Base-by-base conservation (phyloP, 176 grass and related monocot genomes). In the Dactylis glomerata region DNA sequence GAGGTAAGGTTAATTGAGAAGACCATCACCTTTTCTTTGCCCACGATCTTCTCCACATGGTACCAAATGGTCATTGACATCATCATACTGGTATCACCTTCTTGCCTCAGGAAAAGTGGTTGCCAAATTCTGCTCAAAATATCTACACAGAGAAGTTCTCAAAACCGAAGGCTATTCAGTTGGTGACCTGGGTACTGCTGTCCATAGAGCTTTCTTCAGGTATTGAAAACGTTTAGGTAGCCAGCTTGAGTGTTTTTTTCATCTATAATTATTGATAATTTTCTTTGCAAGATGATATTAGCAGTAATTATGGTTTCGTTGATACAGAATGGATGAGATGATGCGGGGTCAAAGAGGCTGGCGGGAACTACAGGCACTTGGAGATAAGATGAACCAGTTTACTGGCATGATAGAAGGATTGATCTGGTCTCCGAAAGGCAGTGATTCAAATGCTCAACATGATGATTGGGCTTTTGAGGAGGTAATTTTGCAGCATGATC, bases 311-410 rank as follows among this genome's bases (percentile, higher is more conserved):
- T 86, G 49, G 66, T 76, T 71, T 8, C 15, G 26, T 82, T 83
- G 81, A 82, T 84, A 77, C 75, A 98, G 96, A 89, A 98, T 98
- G 96, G 96, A 98, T 85, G 93, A 98, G 81, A 98, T 98, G 96
- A 98, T 98, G 96, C 82, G 73, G 49, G 96, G 96, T 54, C 96
- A 98, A 82, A 95, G 96, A 88, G 96, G 96, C 26, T 98, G 96
- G 93, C 88, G 93, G 66, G 96, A 98, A 79, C 90, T 98, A 64
- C 91, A 92, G 78, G 77, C 83, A 70, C 83, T 98, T 86, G 92
- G 96, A 80, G 96, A 98, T 88, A 93, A 98, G 64, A 90, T 95
- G 84, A 91, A 95, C 63, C 91, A 95, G 75, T 87, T 98, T 67
- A 93, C 85, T 75, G 92, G 96, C 34, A 92, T 95, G 75, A 93